Conservation (phyloP, 2,329 filamentous ascomycete species). For the Verticillium zaregamsianum region DNA sequence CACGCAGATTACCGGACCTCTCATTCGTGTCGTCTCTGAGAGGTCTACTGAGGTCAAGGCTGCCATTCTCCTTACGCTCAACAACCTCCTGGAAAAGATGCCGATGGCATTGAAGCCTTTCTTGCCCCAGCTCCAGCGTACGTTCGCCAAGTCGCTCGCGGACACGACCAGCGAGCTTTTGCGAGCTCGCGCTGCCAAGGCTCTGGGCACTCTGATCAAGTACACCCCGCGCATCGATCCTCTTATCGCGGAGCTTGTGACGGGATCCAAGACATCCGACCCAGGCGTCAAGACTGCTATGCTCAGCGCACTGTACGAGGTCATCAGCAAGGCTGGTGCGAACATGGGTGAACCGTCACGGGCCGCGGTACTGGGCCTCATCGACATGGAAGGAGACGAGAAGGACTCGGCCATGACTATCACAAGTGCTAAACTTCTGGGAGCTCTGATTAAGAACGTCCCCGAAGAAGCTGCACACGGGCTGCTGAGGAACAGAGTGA, state of each 20-base stretch:
- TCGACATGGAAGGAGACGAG: constrained; percentile 79
- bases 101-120: constrained; percentile 94
- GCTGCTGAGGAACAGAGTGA: constrained; percentile 67
- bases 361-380: constrained; percentile 78
- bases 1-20: constrained; percentile 92
- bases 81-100: constrained; percentile 95
- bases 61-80: constrained; percentile 88
- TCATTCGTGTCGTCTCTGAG: constrained; percentile 97
- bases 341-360: constrained; percentile 95
- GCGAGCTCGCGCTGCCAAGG: constrained; percentile 84
- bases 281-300: constrained; percentile 88
- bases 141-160: constrained; percentile 92
- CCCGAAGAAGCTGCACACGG: constrained; percentile 62
- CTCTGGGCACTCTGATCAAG: constrained; percentile 90
- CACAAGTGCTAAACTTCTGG: constrained; percentile 85
- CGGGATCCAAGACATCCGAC: constrained; percentile 90
- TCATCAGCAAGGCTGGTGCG: constrained; percentile 87
- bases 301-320: constrained; percentile 94
- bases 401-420: constrained; percentile 75
- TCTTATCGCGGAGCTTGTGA: constrained; percentile 84
- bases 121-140: constrained; percentile 91
- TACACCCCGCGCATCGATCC: constrained; percentile 94
- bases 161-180: constrained; percentile 88
- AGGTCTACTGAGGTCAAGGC: constrained; percentile 94
- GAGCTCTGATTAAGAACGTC: constrained; percentile 83